Base-by-base conservation (phyloP, 1,284 basidiomycete genomes). In the Bothia castanella region DNA sequence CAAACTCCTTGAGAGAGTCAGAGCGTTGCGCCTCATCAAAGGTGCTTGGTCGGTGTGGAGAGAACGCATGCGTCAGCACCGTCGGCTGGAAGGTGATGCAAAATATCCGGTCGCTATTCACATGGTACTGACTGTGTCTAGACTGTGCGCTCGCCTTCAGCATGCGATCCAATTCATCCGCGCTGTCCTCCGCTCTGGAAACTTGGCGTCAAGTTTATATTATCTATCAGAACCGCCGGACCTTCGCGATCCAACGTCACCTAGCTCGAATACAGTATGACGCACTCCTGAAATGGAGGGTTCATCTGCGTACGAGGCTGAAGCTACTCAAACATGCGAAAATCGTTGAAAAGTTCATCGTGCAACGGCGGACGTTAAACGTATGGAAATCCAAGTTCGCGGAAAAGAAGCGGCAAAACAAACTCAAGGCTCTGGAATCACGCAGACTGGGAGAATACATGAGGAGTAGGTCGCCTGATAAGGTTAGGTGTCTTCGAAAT, bases 311-410 rank as follows among this genome's bases (percentile, higher is more conserved):
- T 16, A 67, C 72, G 17, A 76, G 74, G 47, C 56, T 80, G 34
- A 79, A 79, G 53, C 60, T 75, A 58, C 63, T 73, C 37, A 82
- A 80, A 58, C 76, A 85, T 54, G 87, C 85, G 5, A 78, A 77
- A 58, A 67, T 76, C 42, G 78, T 79, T 1, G 72, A 81, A 56
- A 78, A 74, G 51, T 80, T 74, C 52, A 76, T 89, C 52, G 53
- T 77, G 1, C 68, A 74, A 52, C 72, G 80, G 51, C 72, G 71
- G 36, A 75, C 70, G 42, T 83, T 80, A 76, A 73, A 68, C 46
- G 52, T 61, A 30, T 85, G 86, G 83, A 70, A 68, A 51, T 70
- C 67, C 6, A 76, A 72, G 35, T 63, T 82, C 40, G 74, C 75
- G 34, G 75, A 78, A 53, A 76, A 68, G 52, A 72, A 66, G 53